Evolutionary conservation across 768 basidiomycete genomes (phyloP), one percentile per base, ranked within the genome.

Genomic region (Termitomyces sp.): DNA sequence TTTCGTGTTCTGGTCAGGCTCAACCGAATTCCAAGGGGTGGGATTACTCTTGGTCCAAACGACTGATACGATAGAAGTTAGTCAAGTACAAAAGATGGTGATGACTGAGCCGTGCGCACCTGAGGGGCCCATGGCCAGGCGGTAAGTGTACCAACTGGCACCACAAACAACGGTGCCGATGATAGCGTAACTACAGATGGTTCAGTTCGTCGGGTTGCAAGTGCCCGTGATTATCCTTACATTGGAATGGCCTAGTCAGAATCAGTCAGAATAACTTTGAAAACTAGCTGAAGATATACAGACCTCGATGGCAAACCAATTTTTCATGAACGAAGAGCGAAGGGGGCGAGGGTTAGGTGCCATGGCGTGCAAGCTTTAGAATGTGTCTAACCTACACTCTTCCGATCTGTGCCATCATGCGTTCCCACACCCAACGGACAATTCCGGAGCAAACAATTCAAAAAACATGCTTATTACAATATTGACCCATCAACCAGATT

Each of bases 1-100:
- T 72, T 93, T 93, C 51, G 80, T 88, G 60, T 81, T 81, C 70
- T 93, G 84, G 64, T 86, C 77, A 38, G 78, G 84, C 67, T 88
- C 78, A 66, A 93, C 79, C 54, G 81, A 78, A 71, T 90, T 90
- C 89, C 90, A 94, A n/a, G 93, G 93, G 21, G 84, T 85, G 35
- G 91, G 91, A 77, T 95, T 94, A 68, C 44, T 80, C 62, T 80
- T 80, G 53, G 79, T 78, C 79, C 80, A 81, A 59, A 79, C 65
- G 49, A 80, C 80, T 81, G n/a, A 24, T 41, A n/a, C 22, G 19
- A 32, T 45, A 10, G 7, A 26, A 44, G 42, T 10, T 1, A 14
- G 17, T 28, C 12, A 12, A 49, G 49, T 32, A 55, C 56, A 22
- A 35, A 45, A 21, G 38, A 35, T 37, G 14, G 43, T 38, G 30